Evolutionary conservation across 441 rosid species (phyloP).

Genomic region (Arabidopsis hybrid): DNA sequence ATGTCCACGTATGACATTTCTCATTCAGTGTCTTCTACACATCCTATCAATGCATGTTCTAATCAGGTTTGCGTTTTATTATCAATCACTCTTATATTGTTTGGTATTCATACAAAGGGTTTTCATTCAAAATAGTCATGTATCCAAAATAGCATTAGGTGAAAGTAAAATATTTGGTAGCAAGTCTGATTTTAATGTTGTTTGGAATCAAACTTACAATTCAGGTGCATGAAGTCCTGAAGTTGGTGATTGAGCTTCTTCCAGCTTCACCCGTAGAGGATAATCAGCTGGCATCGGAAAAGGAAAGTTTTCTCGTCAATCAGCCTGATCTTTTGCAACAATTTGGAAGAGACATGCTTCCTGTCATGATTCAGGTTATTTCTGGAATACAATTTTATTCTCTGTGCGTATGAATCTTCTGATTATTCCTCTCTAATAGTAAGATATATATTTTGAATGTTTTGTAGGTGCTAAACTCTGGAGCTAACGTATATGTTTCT

Average conservation of each 20-base stretch:
- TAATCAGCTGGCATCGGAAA: constrained; percentile 62
- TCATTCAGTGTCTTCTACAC: constrained; percentile 74
- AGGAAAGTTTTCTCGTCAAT: constrained; percentile 65
- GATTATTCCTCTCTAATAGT: constrained; percentile 29
- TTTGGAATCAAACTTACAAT: constrained; percentile 32
- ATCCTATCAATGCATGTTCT: constrained; percentile 64
- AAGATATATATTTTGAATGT: constrained; percentile 30
- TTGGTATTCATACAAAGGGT: background rate
- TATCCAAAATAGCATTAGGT: constrained; percentile 15
- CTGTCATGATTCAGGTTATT: constrained; percentile 84
- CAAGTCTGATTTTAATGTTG: background rate
- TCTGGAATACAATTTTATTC: constrained; percentile 16
- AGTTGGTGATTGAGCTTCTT: constrained; percentile 88
- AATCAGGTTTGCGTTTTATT: constrained; percentile 68
- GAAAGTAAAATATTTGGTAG: background rate
- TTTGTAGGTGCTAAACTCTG: constrained; percentile 88
- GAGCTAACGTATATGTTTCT: constrained; percentile 78
- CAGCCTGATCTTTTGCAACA: constrained; percentile 71
- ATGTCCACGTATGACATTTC: constrained; percentile 73
- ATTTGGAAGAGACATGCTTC: constrained; percentile 74
- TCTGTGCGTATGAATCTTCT: constrained; percentile 9
- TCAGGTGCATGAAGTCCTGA: constrained; percentile 92
- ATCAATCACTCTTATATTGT: constrained; percentile 17
- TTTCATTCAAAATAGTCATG: constrained; percentile 14
- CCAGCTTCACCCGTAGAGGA: constrained; percentile 60